Percentiles rank a stretch among this genome's conserved stretches.
phyloP scores from a whole-genome alignment of 2,329 filamentous ascomycete genomes.

The Ophiostoma himal-ulmi region DNA sequence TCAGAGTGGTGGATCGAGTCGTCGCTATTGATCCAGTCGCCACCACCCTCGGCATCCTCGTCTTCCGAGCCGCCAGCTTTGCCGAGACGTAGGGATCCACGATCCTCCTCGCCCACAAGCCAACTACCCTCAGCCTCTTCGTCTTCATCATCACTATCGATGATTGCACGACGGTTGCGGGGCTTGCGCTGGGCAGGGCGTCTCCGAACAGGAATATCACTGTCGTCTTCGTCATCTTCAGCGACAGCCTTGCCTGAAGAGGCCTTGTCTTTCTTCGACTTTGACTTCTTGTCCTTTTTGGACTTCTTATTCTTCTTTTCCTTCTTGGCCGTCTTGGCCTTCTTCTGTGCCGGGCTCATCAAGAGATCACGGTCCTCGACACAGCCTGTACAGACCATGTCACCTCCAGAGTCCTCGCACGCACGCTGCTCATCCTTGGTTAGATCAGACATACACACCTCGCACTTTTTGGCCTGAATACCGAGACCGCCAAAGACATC shows the following conservation, averaged over 20 bases:
- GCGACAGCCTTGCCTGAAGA: slow-evolving; percentile 34
- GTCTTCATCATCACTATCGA: slow-evolving; percentile 56
- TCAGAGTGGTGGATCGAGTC: slow-evolving; percentile 58
- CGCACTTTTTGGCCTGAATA: slow-evolving; percentile 71
- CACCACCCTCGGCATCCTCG: slow-evolving; percentile 71
- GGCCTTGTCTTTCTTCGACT: slow-evolving; percentile 30
- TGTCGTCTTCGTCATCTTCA: slow-evolving; percentile 33
- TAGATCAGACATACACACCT: slow-evolving; percentile 71
- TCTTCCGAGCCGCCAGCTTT: slow-evolving; percentile 63
- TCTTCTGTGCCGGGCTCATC: slow-evolving; percentile 40
- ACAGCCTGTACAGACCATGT: slow-evolving; percentile 65
- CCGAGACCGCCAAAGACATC: slow-evolving; percentile 81
- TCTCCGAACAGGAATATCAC: slow-evolving; percentile 26
- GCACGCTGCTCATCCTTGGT: slow-evolving; percentile 45
- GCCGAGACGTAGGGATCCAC: slow-evolving; percentile 55
- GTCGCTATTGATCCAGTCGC: slow-evolving; percentile 68
- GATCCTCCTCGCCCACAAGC: slow-evolving; percentile 67
- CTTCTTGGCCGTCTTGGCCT: slow-evolving; percentile 35
- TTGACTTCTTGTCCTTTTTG: slow-evolving; percentile 5
- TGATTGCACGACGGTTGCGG: slow-evolving; percentile 51
- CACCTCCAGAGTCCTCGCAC: slow-evolving; percentile 33
- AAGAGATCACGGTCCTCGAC: slow-evolving; percentile 65
- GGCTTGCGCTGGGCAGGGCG: slow-evolving; percentile 32
- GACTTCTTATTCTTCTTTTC: slow-evolving; percentile 34
- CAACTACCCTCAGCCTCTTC: slow-evolving; percentile 69